Evolutionary conservation across 257 asterid species (phyloP).

Genomic region (Gentiana dahurica): DNA sequence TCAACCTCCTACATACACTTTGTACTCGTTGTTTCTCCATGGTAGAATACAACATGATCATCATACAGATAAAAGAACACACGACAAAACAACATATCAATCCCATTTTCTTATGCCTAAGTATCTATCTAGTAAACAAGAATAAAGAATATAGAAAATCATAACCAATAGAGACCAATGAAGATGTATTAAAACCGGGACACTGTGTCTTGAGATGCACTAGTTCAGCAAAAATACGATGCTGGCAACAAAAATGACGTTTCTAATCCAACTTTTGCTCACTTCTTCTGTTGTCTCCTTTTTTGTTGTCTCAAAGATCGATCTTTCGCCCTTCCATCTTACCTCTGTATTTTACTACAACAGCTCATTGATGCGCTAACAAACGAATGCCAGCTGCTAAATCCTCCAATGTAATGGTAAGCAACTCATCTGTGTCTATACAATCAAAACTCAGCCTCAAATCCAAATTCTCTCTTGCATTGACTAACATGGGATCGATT

Average conservation of each 20-base stretch:
- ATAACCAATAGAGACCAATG: background rate
- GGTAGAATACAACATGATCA: background rate
- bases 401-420: slow-evolving; percentile 63
- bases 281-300: background rate
- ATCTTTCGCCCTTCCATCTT: background rate
- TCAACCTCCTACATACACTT: no score
- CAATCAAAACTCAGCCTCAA: slow-evolving; percentile 65
- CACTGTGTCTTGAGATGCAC: no score
- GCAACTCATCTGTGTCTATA: slow-evolving; percentile 48
- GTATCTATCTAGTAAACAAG: background rate
- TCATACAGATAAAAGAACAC: slow-evolving; percentile 5
- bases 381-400: slow-evolving; percentile 55
- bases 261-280: background rate
- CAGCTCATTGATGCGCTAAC: slow-evolving; percentile 31
- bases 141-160: slow-evolving; percentile 1
- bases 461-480: slow-evolving; percentile 77
- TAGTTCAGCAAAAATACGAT: background rate
- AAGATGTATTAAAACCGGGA: background rate
- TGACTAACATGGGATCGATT: slow-evolving; percentile 64
- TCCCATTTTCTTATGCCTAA: background rate
- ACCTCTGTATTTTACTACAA: background rate
- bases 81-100: background rate
- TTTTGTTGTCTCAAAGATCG: no score
- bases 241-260: background rate
- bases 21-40: no score